phyloP scores from a whole-genome alignment of 768 basidiomycete species.

The Podaxis pistillaris region DNA sequence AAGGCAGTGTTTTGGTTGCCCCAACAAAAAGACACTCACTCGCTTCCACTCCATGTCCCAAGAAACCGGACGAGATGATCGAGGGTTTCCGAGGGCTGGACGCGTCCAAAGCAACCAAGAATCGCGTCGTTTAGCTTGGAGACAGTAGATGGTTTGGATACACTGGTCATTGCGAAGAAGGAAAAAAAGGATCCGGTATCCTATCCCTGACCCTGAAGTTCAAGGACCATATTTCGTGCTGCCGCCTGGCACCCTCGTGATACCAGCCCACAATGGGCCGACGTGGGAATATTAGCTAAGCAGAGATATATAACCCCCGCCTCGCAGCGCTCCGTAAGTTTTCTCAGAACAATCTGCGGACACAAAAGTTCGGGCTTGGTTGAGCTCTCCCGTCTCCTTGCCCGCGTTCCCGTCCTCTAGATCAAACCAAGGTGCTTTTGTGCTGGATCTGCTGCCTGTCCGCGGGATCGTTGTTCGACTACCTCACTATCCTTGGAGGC shows the following conservation, averaged over 20 bases:
- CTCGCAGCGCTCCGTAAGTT: constrained; percentile 17
- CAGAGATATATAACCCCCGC: constrained; percentile 27
- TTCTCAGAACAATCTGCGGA: constrained; percentile 75
- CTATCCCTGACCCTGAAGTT: not conserved
- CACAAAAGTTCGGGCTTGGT: constrained; percentile 92
- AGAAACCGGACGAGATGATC: constrained; percentile 75
- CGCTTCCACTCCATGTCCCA: constrained; percentile 84
- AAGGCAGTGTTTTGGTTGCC: constrained; percentile 4
- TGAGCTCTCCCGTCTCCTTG: constrained; percentile 81
- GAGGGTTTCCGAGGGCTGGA: constrained; percentile 61
- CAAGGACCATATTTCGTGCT: not conserved
- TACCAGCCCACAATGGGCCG: constrained; percentile 18
- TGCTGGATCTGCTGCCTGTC: constrained; percentile 17
- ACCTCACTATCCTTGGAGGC: constrained; percentile 53
- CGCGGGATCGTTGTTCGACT: constrained; percentile 39
- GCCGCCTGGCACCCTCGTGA: constrained; percentile 20
- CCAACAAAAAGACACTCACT: constrained; percentile 49
- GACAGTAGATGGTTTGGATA: constrained; percentile 45
- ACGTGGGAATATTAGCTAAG: constrained; percentile 47
- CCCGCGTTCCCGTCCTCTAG: constrained; percentile 95
- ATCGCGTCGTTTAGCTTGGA: constrained; percentile 59
- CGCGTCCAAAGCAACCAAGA: constrained; percentile 58
- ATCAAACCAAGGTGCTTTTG: constrained; percentile 41
- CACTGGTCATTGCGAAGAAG: constrained; percentile 43
- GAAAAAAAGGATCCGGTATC: not conserved